phyloP scores from a whole-genome alignment of 805 yeast genomes.

The Priceomyces fermenticarens region DNA sequence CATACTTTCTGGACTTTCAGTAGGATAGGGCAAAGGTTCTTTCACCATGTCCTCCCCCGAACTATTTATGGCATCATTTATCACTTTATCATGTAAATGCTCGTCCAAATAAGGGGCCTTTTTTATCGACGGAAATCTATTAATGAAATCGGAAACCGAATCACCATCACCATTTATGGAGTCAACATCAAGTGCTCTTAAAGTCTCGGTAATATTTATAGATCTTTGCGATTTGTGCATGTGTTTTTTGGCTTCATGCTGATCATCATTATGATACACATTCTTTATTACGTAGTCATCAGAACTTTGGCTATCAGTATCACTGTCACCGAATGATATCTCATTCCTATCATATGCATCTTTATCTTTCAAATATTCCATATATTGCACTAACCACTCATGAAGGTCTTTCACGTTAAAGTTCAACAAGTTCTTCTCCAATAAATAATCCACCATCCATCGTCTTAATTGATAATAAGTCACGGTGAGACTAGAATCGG shows the following conservation, averaged over 20 bases:
- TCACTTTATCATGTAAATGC: background rate
- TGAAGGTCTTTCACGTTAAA: constrained; percentile 36
- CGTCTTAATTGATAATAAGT: constrained; percentile 18
- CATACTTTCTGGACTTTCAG: background rate
- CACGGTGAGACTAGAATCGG: constrained; percentile 15
- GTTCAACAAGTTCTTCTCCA: constrained; percentile 23
- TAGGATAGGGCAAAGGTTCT: too few species aligned
- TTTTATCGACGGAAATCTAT: constrained; percentile 6
- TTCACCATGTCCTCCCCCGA: background rate
- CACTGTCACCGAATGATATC: background rate
- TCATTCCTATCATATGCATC: constrained; percentile 11
- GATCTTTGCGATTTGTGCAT: background rate
- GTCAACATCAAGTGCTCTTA: background rate
- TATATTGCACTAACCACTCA: constrained; percentile 38
- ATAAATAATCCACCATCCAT: constrained; percentile 27
- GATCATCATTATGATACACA: background rate
- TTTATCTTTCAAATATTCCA: constrained; percentile 31
- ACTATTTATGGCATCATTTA: background rate
- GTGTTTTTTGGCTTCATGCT: background rate
- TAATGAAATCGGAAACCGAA: constrained; percentile 3
- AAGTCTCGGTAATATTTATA: background rate
- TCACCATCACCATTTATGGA: constrained; percentile 4
- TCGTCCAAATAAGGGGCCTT: background rate
- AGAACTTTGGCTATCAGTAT: background rate
- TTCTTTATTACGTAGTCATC: background rate